Conservation (phyloP, 805 yeast genomes). For the Starmerella sp. region DNA sequence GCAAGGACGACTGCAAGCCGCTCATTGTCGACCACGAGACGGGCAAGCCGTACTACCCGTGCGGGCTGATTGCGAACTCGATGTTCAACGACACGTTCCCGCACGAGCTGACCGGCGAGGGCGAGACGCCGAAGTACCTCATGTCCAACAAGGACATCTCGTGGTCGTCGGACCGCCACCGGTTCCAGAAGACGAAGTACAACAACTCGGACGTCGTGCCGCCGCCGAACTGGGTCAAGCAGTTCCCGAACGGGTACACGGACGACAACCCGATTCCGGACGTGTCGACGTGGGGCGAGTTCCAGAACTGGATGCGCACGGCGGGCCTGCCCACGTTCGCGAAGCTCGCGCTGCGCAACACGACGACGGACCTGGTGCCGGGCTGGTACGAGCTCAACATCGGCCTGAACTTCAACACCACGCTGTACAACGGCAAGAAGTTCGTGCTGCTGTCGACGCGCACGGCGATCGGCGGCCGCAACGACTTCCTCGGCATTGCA, state of each 20-base stretch:
- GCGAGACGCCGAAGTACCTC: conserved; percentile 30
- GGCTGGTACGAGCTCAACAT: conserved; percentile 66
- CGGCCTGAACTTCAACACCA: conserved; percentile 70
- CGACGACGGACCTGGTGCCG: conserved; percentile 39
- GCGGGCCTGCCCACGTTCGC: conserved; percentile 86
- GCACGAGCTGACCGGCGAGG: conserved; percentile 33
- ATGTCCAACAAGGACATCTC: conserved; percentile 56
- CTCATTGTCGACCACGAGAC: conserved; percentile 36
- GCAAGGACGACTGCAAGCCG: conserved; percentile 51
- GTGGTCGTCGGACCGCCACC: conserved; percentile 67
- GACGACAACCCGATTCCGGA: conserved; percentile 60
- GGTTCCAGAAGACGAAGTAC: conserved; percentile 65
- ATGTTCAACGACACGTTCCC: conserved; percentile 78
- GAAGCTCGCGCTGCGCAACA: conserved; percentile 70
- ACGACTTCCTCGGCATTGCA: conserved; percentile 71
- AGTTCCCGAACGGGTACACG: conserved; percentile 82
- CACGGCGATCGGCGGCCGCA: conserved; percentile 77
- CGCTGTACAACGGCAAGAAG: conserved; percentile 80
- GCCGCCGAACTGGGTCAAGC: conserved; percentile 80
- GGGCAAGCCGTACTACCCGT: conserved; percentile 62
- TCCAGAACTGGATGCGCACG: conserved; percentile 97
- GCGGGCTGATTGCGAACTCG: conserved; percentile 92
- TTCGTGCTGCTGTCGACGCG: conserved; percentile 70
- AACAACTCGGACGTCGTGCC: conserved; percentile 65
- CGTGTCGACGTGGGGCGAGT: conserved; percentile 62